Evolutionary conservation across 2,329 filamentous ascomycete species (phyloP).

Genomic region (Fusarium sp.): DNA sequence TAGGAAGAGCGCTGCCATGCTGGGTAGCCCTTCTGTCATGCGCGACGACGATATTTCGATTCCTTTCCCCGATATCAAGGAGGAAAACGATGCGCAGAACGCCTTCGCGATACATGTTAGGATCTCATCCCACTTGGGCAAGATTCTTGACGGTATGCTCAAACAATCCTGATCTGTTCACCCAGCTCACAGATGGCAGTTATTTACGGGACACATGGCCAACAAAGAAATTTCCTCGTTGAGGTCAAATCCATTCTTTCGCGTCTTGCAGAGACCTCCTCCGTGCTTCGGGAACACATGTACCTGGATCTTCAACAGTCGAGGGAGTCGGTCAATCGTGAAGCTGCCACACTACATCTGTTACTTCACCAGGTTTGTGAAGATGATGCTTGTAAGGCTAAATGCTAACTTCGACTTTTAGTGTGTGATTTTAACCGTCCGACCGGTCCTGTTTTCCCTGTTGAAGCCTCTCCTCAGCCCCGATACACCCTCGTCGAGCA

Average conservation of each 20-base stretch:
- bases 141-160: slow-evolving; percentile 34
- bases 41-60: slow-evolving; percentile 35
- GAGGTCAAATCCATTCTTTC: slow-evolving; percentile 36
- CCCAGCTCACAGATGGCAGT: slow-evolving; percentile 2
- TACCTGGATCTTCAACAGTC: slow-evolving; percentile 20
- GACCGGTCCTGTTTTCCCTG: slow-evolving; percentile 36
- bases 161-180: no score
- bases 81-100: slow-evolving; percentile 24
- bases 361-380: slow-evolving; percentile 28
- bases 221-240: slow-evolving; percentile 28
- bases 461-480: slow-evolving; percentile 23
- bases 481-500: background rate
- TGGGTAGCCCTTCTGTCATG: slow-evolving; percentile 33
- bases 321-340: slow-evolving; percentile 25
- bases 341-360: slow-evolving; percentile 34
- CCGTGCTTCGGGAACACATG: slow-evolving; percentile 22
- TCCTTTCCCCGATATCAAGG: slow-evolving; percentile 22
- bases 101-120: slow-evolving; percentile 31
- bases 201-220: slow-evolving; percentile 26
- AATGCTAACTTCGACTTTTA: background rate
- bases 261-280: slow-evolving; percentile 25
- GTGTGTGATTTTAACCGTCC: slow-evolving; percentile 36
- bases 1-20: slow-evolving; percentile 33
- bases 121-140: slow-evolving; percentile 33
- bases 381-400: rapidly evolving